Percentiles rank a stretch among this genome's conserved stretches.
These are phyloP conservation scores for Entophlyctis helioformis DNA, from an alignment of 192 early-diverging fungal genomes.

Conservation along the genomic window DNA sequence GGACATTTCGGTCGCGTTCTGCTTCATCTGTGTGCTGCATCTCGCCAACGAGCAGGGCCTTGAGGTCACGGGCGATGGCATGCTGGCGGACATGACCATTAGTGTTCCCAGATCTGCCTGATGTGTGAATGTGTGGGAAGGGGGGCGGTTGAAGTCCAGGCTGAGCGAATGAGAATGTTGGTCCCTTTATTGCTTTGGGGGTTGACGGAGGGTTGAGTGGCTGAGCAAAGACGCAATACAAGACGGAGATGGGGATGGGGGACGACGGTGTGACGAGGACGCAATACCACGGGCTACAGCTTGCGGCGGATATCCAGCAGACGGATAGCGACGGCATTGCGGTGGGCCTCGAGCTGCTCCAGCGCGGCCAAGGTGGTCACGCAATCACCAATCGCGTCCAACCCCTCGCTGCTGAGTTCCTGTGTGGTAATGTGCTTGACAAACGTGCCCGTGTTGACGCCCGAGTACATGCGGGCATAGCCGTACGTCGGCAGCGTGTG, in stretches of 20 bases:
- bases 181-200: too few species aligned
- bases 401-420: conserved; percentile 74
- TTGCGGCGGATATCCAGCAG: conserved; percentile 49
- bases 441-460: conserved; percentile 93
- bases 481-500: conserved; percentile 99
- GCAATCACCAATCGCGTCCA: conserved; percentile 67
- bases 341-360: conserved; percentile 93
- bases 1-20: conserved; percentile 93
- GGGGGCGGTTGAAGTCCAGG: too few species aligned
- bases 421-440: conserved; percentile 97
- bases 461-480: conserved; percentile 96
- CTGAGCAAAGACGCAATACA: too few species aligned
- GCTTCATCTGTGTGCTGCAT: conserved; percentile 95
- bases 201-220: too few species aligned
- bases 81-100: conserved; percentile 20
- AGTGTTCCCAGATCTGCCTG: too few species aligned
- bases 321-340: conserved; percentile 92
- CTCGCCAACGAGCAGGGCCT: conserved; percentile 89
- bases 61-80: conserved; percentile 37
- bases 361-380: conserved; percentile 93
- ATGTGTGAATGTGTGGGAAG: too few species aligned
- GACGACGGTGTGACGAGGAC: too few species aligned
- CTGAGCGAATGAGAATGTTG: too few species aligned
- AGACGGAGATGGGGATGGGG: too few species aligned
- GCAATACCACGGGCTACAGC: too few species aligned